Base-by-base conservation (phyloP, 352 stramenopile species). In the Lagenidium giganteum region DNA sequence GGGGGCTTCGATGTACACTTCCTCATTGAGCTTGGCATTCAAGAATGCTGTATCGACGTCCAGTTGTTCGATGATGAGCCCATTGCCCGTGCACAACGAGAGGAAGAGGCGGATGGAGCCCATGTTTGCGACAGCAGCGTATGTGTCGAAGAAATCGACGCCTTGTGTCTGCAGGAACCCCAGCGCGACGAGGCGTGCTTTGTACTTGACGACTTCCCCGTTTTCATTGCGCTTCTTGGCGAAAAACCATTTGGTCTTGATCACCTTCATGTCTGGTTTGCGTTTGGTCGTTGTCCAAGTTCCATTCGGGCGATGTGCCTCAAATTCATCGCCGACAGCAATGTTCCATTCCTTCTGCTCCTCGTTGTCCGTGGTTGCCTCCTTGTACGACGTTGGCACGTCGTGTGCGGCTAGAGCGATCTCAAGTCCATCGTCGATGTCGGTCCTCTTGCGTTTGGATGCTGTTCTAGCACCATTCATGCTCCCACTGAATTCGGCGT, bases 211-310 rank as follows among this genome's bases (percentile, higher is more conserved):
- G 5, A 79, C 43, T 1, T 54, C 31, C 20, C 67, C 61, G 7
- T 48, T 8, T 24, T 58, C 43, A 31, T 76, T 57, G 23, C 37
- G 38, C 44, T 73, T 80, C 41, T 57, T 59, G 3, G 36, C 49
- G 27, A 71, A 75, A 0, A 67, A 42, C 51, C 64, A 76, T 3
- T 65, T 45, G n/a, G 51, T 61, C 2, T 48, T 52, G n/a, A 69
- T 65, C 0, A 47, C 31, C 31, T 46, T 44, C 27, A 44, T 45
- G n/a, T 21, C 43, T 5, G 18, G 3, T n/a, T 39, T 17, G 3
- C 25, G 29, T n/a, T 28, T 14, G 14, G 41, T 31, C 14, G 22
- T 39, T 3, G 13, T 23, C 42, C 42, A 49, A 14, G 42, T 49
- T 8, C 24, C 2, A 23, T 49, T 49, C 11, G 22, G 18, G 3